Evolutionary conservation across 2,329 filamentous ascomycete species (phyloP), one percentile per base, ranked within the genome.

Genomic region (Cercospora citrullina): DNA sequence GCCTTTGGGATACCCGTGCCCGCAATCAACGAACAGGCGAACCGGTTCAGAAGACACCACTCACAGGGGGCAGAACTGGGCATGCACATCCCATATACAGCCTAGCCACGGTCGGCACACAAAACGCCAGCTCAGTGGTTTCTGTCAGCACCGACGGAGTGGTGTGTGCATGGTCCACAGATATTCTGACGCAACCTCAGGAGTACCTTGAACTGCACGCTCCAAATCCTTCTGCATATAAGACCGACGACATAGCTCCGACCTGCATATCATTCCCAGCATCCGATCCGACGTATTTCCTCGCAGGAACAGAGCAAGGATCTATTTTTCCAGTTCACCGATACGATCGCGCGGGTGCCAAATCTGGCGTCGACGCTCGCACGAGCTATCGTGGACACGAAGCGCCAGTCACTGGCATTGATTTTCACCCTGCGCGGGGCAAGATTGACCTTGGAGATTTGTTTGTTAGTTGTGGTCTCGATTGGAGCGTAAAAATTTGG

Each of bases 401-500:
- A 14, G 95, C 93, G 3, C 95, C 95, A 0, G 93, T 99, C 75
- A 97, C 97, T 90, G 95, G 92, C 5, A 90, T 97, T 12, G 91
- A 95, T 78, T 99, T 98, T 83, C 95, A 99, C 77, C 95, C 95
- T 1, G 91, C 93, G 4, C 89, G 92, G 63, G 96, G 95, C 1
- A 93, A 94, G 2, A 90, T 99, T 62, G 96, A 99, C 80, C 88
- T 99, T 5, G 94, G 94, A 30, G 96, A 99, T 76, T 84, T 99
- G 5, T 92, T 98, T 68, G 87, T 99, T 60, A 94, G 91, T n/a
- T 91, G 92, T 4, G 94, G 91, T 53, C 85, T 99, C 7, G 95
- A 99, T 82, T 99, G 95, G 95, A 96, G 91, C 73, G 93, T 97
- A 73, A 97, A 96, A 81, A 84, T 99, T 16, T 99, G 95, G 95